Conservation (phyloP, 345 rosid species). For the Eutrema yunnanense region DNA sequence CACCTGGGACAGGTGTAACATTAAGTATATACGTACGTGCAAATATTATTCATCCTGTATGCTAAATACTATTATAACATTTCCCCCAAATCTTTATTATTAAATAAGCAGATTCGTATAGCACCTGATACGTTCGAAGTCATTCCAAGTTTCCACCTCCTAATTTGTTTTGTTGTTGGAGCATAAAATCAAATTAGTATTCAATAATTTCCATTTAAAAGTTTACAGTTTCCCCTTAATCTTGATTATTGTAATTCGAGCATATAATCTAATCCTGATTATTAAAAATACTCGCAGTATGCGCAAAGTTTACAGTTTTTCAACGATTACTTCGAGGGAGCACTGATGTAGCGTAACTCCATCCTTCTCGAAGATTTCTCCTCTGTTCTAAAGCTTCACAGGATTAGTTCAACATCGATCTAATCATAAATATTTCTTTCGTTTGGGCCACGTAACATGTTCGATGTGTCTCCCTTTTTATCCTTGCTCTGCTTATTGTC, state of each 20-base stretch:
- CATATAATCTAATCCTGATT: background rate
- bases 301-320: background rate
- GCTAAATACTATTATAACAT: background rate
- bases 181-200: background rate
- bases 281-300: background rate
- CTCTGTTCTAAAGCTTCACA: no score
- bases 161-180: background rate
- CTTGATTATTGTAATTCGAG: background rate
- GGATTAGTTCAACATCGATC: no score
- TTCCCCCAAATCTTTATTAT: background rate
- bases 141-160: background rate
- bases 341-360: no score
- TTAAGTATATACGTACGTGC: background rate
- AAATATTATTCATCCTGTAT: background rate
- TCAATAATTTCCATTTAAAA: background rate
- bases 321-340: no score
- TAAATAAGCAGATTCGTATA: background rate
- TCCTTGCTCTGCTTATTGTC: background rate
- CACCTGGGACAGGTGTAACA: background rate
- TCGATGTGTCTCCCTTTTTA: background rate
- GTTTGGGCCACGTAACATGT: background rate
- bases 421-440: background rate
- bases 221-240: background rate
- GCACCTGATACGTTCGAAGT: background rate
- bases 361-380: no score